phyloP scores from a whole-genome alignment of 768 basidiomycete species.

The Rhodotorula graminis region DNA sequence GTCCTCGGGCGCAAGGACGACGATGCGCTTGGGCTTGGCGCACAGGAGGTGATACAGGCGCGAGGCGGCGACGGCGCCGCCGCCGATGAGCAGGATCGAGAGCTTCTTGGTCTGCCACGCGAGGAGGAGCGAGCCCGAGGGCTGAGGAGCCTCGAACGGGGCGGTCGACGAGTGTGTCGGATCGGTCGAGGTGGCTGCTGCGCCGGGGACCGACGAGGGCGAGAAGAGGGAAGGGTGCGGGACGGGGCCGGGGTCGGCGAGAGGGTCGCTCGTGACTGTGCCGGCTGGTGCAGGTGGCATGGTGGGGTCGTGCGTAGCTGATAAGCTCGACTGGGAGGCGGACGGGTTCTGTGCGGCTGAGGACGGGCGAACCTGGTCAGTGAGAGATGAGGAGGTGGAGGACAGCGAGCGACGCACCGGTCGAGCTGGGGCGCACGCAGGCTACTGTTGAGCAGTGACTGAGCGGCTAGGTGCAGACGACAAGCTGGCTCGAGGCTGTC shows the following conservation, averaged over 20 bases:
- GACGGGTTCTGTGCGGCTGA: too few species aligned
- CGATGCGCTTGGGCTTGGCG: conserved; percentile 56
- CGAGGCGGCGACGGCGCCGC: conserved; percentile 83
- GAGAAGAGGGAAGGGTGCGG: background rate
- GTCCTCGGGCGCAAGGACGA: conserved; percentile 65
- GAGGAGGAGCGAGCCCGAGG: conserved; percentile 57
- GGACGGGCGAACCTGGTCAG: too few species aligned
- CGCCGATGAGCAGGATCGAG: conserved; percentile 83
- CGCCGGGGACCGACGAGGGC: background rate
- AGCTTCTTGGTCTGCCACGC: conserved; percentile 88
- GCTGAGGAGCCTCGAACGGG: background rate
- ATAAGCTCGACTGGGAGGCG: background rate
- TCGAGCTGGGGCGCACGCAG: too few species aligned
- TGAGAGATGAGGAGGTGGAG: too few species aligned
- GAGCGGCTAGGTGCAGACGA: too few species aligned
- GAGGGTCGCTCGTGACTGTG: background rate
- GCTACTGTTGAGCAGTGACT: too few species aligned
- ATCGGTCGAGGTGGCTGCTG: background rate
- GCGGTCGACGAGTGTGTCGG: background rate
- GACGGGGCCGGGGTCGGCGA: background rate
- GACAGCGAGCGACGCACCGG: too few species aligned
- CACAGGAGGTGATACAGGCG: conserved; percentile 83
- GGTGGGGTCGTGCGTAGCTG: background rate
- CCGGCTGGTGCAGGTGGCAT: background rate
- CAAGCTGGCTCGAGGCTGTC: too few species aligned